These are phyloP conservation scores for Kluyveromyces siamensis DNA, from an alignment of 805 yeast species.

Conservation along the genomic window DNA sequence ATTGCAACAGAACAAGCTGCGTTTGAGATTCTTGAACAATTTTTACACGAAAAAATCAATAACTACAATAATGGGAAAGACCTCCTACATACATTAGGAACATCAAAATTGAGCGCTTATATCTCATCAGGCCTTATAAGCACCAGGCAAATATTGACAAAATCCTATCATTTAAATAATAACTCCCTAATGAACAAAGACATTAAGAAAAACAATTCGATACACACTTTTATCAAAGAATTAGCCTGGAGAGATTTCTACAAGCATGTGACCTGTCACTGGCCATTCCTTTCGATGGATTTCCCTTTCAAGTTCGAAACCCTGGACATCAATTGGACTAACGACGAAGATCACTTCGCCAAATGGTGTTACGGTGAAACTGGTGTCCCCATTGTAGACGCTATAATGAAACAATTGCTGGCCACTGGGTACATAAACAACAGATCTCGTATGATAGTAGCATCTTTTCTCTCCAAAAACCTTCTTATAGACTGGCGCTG, in stretches of 20 bases:
- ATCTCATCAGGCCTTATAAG: constrained; percentile 40
- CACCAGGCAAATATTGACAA: constrained; percentile 31
- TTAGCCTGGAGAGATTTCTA: constrained; percentile 54
- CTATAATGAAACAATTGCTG: constrained; percentile 44
- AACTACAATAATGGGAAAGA: constrained; percentile 16
- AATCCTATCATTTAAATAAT: constrained; percentile 23
- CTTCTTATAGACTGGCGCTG: constrained; percentile 45
- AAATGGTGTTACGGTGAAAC: constrained; percentile 47
- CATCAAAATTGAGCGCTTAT: constrained; percentile 38
- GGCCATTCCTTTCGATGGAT: constrained; percentile 46
- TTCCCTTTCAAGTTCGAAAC: constrained; percentile 39
- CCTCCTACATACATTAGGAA: constrained; percentile 10
- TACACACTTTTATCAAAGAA: constrained; percentile 41
- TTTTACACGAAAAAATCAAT: constrained; percentile 8
- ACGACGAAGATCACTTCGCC: constrained; percentile 33
- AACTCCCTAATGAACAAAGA: constrained; percentile 14
- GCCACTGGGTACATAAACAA: constrained; percentile 48
- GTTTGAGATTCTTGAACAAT: constrained; percentile 10
- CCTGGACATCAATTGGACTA: constrained; percentile 35
- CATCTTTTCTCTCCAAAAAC: constrained; percentile 43
- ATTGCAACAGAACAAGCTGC: constrained; percentile 16
- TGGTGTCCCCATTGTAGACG: constrained; percentile 50
- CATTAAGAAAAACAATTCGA: constrained; percentile 28
- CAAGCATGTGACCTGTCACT: constrained; percentile 37
- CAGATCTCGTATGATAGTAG: constrained; percentile 45